Base-by-base conservation (phyloP, 176 grass and related monocot genomes). In the Urochloa ruziziensis region DNA sequence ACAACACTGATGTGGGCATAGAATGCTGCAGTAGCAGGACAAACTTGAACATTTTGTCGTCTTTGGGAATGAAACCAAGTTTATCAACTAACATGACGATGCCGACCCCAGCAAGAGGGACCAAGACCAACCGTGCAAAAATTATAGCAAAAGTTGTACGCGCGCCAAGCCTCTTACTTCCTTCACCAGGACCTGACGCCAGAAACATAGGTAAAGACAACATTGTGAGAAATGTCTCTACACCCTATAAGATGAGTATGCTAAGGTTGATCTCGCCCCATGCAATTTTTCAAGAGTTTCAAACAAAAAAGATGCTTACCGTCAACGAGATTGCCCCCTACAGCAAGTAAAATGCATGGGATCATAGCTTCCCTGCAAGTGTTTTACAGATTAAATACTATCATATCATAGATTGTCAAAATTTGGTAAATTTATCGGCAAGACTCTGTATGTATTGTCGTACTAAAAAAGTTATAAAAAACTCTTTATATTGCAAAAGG, bases 11-110 rank as follows among this genome's bases (percentile, higher is more conserved):
- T 74, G 97, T 99, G 73, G 97, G 97, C 97, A 99, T 99, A 28
- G 97, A 84, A 85, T 99, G 91, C 69, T 99, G 97, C 37, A 99
- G 89, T 59, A 99, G 85, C 21, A 99, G 77, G 63, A 99, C 89
- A 85, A 99, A 99, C 89, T 96, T 99, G 80, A 99, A 96, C 97
- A 99, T 99, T 79, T 94, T 99, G 81, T 99, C 97, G 19, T 69
- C 97, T 77, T 83, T 82, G 15, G 97, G 97, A 52, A 96, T 88
- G 70, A 99, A 94, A 75, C 91, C 89, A 34, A 99, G 94, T 62
- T 89, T 99, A 34, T 99, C 97, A 85, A 91, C 97, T 58, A 99
- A 64, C 52, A 90, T 56, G 44, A 91, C 10, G 56, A 92, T 94
- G 69, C 93, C 93, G 78, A 96, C 89, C 73, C 97, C 97, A 67